Base-by-base conservation (phyloP, 345 rosid species). In the Punica granatum region DNA sequence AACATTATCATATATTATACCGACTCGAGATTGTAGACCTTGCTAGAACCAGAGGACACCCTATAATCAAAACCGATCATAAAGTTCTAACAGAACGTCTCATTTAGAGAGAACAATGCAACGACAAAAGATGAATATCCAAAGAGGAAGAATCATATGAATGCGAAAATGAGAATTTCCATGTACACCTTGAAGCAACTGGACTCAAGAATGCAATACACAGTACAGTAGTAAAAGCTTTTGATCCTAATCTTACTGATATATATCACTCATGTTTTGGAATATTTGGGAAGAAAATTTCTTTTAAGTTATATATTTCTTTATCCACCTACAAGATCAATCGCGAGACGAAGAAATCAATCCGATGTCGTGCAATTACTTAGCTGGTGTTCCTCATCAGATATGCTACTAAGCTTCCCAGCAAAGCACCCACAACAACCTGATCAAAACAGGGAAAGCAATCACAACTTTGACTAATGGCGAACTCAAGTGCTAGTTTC, bases 381-480 rank as follows among this genome's bases (percentile, higher is more conserved):
- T 87, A 86, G 66, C 81, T 67, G 12, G 83, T 75, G 68, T 60
- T 81, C 77, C 94, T 82, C 96, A 86, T 88, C 73, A 90, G 72
- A 74, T 75, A 87, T 0, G 86, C 96, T 34, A 90, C 92, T 35
- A 89, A 42, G 70, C 86, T 82, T 68, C 98, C 98, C 85, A 93
- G 67, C 14, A 87, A 13, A 15, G 87, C 83, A 60, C 98, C 98
- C 6, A 84, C 97, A 60, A 83, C 87, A 64, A 93, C 98, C 97
- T 93, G 90, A 66, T 64, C n/a, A 69, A 63, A 58, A 23, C 44
- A 23, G 4, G 59, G 37, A 65, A 64, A 53, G 18, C 41, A 34
- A 25, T n/a, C 30, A 63, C 11, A 41, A 37, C 65, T 30, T 4
- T 26, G 34, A 14, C 32, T 10, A 4, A 30, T 28, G 61, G 34